Conservation (phyloP, 2,329 filamentous ascomycete species). For the Aureobasidium musti region DNA sequence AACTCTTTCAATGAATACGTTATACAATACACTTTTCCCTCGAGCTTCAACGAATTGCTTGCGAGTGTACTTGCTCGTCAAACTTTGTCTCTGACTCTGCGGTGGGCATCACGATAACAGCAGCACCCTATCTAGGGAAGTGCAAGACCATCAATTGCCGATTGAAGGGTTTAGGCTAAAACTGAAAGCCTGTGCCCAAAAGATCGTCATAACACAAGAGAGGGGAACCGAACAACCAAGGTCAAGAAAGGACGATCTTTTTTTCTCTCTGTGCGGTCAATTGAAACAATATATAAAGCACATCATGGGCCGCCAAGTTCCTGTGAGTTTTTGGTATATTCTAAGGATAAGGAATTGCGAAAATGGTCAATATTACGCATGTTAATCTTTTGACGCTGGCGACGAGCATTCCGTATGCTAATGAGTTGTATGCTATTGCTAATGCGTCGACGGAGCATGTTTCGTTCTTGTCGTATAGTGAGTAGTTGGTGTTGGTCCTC, state of each 20-base stretch:
- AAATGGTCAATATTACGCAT: slow-evolving; percentile 42
- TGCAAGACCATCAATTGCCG: background rate
- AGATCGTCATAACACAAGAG: background rate
- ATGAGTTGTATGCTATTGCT: slow-evolving; percentile 32
- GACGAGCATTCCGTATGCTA: slow-evolving; percentile 39
- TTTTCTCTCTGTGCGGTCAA: background rate
- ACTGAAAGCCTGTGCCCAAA: background rate
- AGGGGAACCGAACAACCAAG: slow-evolving; percentile 4
- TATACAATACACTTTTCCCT: background rate
- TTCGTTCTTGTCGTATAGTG: slow-evolving; percentile 32
- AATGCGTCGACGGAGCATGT: slow-evolving; percentile 24
- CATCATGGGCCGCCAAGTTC: too few relatives aligned
- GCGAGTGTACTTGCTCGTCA: background rate
- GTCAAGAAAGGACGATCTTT: slow-evolving; percentile 1
- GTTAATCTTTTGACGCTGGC: slow-evolving; percentile 40
- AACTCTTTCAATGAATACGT: background rate
- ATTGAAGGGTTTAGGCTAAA: slow-evolving; percentile 16
- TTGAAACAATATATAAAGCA: background rate
- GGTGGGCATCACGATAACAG: background rate
- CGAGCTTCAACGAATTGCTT: background rate
- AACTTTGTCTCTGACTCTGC: background rate
- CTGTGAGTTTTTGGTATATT: too few relatives aligned
- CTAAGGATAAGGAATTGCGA: slow-evolving; percentile 2
- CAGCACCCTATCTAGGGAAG: background rate
- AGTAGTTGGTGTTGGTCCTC: slow-evolving; percentile 33